A percentile compares a stretch with the other conserved stretches of the same genome.
Conservation (phyloP, 306 rosid species). For the Adenanthera pavonina region DNA sequence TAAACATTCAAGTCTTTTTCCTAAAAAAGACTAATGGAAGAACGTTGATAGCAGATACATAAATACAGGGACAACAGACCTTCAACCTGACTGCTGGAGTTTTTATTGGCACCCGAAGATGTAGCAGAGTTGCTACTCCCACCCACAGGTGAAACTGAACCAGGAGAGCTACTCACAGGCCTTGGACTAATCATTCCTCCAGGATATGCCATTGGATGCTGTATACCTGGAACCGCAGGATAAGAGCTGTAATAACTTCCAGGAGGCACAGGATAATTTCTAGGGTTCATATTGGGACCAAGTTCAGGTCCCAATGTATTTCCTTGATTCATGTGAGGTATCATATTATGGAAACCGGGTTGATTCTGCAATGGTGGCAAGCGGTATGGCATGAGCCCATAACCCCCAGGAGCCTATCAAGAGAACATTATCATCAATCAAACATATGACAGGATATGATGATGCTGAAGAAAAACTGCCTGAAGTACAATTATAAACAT, state of each 20-base stretch:
- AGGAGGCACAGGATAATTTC: conserved; percentile 77
- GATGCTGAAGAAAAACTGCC: conserved; percentile 22
- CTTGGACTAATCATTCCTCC: conserved; percentile 84
- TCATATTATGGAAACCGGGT: conserved; percentile 87
- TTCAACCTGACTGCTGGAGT: conserved; percentile 84
- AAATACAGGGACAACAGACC: conserved; percentile 57
- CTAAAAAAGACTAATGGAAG: conserved; percentile 12
- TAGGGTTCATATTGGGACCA: conserved; percentile 66
- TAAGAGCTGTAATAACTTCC: conserved; percentile 79
- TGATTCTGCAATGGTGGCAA: conserved; percentile 91
- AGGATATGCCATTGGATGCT: conserved; percentile 80
- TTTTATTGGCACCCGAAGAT: conserved; percentile 68
- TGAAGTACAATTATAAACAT: background rate
- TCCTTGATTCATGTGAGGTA: conserved; percentile 85
- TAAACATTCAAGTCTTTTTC: conserved; percentile 2
- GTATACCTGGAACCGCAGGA: conserved; percentile 83
- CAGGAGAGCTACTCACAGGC: conserved; percentile 71
- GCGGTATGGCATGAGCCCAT: conserved; percentile 91
- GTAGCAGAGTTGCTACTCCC: conserved; percentile 58
- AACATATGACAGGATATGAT: conserved; percentile 22
- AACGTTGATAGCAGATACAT: background rate
- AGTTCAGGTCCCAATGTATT: conserved; percentile 78
- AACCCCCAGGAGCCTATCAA: conserved; percentile 80
- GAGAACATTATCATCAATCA: conserved; percentile 40
- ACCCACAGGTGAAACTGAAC: conserved; percentile 70